Evolutionary conservation across 2,329 filamentous ascomycete species (phyloP), one percentile per base, ranked within the genome.

Genomic region (Sarocladium brachiariae): DNA sequence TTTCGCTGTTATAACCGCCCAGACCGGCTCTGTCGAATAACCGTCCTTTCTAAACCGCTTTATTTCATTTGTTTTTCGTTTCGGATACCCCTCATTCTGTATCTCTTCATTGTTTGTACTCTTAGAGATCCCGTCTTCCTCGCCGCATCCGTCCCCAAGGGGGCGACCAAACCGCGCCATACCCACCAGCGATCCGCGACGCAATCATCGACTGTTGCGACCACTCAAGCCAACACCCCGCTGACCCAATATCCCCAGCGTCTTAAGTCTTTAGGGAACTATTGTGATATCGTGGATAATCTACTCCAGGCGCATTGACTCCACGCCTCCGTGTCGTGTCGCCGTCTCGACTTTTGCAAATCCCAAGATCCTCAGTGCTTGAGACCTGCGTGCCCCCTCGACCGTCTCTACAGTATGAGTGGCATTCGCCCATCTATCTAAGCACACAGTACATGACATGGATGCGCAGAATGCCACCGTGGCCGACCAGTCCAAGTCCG

Each of bases 391-490:
- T 16, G 10, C 14, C 39, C 23, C n/a, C 9, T 33, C 13, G 9
- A 34, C 52, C 52, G 57, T 57, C 60, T 61, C 57, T 68, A 73
- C 78, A 81, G 71, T 70, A 81, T 81, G 78, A 35, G 73, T 80
- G 74, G 71, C 75, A 72, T 71, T 69, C 70, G 71, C 71, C 65
- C 61, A 66, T 64, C 61, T 62, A 63, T 69, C 66, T 67, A 16
- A 37, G 23, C 67, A 64, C 65, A 75, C 75, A 75, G 81, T 76
- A 51, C 78, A 79, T 81, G 78, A 74, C 73, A 82, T 82, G 78
- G 78, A 82, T 80, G 78, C 77, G 78, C 78, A 81, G 72, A 81
- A 81, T 81, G 78, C 76, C 76, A 72, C 74, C 71, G 77, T 78
- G 74, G 74, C 76, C 72, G 75, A 76, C 69, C 76, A 74, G 69